Conservation (phyloP, 2,329 filamentous ascomycete genomes). For the Talaromyces sp. region DNA sequence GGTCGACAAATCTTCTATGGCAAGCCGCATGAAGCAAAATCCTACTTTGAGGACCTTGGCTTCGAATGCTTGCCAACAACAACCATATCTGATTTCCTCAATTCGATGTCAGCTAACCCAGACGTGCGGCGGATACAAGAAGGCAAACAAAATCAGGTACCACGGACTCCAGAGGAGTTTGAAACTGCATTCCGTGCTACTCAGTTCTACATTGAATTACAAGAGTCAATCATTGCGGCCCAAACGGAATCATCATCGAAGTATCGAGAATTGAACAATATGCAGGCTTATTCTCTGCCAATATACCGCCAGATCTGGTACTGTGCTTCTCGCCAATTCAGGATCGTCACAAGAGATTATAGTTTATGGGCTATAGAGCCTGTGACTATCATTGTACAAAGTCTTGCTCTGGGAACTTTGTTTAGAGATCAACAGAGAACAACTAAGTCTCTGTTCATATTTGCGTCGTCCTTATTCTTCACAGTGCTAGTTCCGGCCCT, state of each 20-base stretch:
- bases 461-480: slow-evolving; percentile 19
- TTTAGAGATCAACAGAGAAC: slow-evolving; percentile 16
- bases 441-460: slow-evolving; percentile 15
- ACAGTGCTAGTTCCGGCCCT: slow-evolving; percentile 17
- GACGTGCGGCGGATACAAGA: slow-evolving; percentile 9
- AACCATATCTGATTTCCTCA: slow-evolving; percentile 74
- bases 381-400: slow-evolving; percentile 16
- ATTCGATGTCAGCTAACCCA: slow-evolving; percentile 43
- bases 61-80: slow-evolving; percentile 69
- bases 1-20: slow-evolving; percentile 72
- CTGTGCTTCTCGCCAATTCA: not conserved
- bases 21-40: slow-evolving; percentile 59
- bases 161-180: slow-evolving; percentile 4
- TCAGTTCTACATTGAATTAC: not conserved
- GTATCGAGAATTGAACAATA: not conserved
- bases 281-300: not conserved
- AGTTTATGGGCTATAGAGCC: not conserved
- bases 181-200: not conserved
- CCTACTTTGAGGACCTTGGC: slow-evolving; percentile 49
- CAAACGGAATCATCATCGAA: not conserved
- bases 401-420: slow-evolving; percentile 19
- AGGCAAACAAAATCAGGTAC: not conserved
- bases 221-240: not conserved
- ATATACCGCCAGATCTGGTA: slow-evolving; percentile 1
- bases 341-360: not conserved